Percentiles rank a stretch among this genome's conserved stretches.
Evolutionary conservation across 768 basidiomycete species (phyloP).

Genomic region (Mycena belliarum): DNA sequence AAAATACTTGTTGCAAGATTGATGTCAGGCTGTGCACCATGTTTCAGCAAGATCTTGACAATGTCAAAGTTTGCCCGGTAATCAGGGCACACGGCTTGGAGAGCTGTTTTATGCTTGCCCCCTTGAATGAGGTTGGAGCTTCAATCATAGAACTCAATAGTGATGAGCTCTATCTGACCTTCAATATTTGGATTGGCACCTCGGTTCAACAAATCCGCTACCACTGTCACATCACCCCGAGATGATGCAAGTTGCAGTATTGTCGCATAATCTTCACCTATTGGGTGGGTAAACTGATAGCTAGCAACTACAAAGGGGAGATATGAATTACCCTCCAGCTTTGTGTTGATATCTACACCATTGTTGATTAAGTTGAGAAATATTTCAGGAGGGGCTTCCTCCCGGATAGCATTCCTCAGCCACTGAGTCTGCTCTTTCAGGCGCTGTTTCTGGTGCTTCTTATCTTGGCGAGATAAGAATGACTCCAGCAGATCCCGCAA

Average conservation of each 20-base stretch:
- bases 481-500: constrained; percentile 1
- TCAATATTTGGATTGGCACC: neutral
- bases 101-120: neutral
- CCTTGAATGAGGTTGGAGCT: neutral
- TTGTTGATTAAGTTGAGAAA: neutral
- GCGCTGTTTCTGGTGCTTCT: too few species aligned
- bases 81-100: too few species aligned
- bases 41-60: too few species aligned
- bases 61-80: too few species aligned
- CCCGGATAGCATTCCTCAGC: neutral
- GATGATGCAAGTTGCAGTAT: neutral
- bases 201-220: neutral
- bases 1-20: too few species aligned
- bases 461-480: neutral
- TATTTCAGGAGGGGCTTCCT: neutral
- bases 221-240: neutral
- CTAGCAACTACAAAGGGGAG: too few species aligned
- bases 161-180: too few species aligned
- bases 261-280: neutral
- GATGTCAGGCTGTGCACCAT: too few species aligned
- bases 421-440: neutral
- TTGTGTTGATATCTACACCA: neutral
- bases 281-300: too few species aligned
- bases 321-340: neutral
- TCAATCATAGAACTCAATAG: too few species aligned